Evolutionary conservation across 768 basidiomycete species (phyloP).

Genomic region (Mycena belliarum): DNA sequence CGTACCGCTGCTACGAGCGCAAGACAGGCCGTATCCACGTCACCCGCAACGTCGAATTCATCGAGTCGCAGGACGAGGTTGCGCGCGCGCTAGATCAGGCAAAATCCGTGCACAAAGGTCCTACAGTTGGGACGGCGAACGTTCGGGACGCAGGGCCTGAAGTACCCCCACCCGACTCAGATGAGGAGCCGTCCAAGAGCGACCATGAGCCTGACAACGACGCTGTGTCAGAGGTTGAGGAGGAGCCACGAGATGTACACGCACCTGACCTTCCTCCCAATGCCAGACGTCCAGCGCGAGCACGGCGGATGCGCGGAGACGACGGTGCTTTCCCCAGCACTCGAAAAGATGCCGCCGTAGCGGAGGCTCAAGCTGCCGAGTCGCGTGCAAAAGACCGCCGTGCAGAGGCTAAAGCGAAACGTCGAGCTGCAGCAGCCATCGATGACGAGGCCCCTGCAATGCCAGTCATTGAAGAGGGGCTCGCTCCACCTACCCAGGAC

Average conservation of each 20-base stretch:
- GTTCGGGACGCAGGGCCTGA: too few species aligned
- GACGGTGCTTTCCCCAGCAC: neutral
- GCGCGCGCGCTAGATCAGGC: too few species aligned
- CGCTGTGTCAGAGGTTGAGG: neutral
- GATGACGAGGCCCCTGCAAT: neutral
- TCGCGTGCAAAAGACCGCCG: neutral
- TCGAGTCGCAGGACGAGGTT: neutral
- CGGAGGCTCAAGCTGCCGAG: neutral
- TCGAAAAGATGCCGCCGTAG: neutral
- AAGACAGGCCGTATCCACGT: neutral
- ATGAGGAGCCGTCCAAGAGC: too few species aligned
- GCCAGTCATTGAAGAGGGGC: conserved; percentile 1
- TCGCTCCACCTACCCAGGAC: neutral
- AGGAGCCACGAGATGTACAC: neutral
- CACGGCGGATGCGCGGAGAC: neutral
- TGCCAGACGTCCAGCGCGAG: neutral
- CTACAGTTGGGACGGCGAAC: too few species aligned
- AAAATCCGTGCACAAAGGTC: too few species aligned
- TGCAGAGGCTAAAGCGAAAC: neutral
- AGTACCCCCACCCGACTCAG: too few species aligned
- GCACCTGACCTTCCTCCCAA: neutral
- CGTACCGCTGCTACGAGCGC: too few species aligned
- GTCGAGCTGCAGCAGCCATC: neutral
- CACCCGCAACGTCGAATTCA: neutral
- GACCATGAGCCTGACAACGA: too few species aligned